Percentiles rank a stretch among this genome's conserved stretches.
Conservation (phyloP, 768 basidiomycete species). For the Termitomyces sp. region DNA sequence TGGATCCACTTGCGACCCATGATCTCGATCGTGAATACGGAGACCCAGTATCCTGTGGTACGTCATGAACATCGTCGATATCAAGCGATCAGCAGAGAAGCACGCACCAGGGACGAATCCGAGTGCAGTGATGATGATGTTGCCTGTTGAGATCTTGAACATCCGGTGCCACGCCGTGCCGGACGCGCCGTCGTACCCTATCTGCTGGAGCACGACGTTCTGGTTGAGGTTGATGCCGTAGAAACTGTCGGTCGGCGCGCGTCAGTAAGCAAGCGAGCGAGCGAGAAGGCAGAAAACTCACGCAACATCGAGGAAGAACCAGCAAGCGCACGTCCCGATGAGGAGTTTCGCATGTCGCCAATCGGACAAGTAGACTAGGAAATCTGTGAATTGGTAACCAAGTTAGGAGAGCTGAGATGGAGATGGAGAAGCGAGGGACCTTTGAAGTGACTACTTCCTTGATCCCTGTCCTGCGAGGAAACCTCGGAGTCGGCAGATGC, state of each 20-base stretch:
- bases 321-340: conserved; percentile 60
- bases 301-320: conserved; percentile 78
- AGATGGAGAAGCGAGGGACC: conserved; percentile 24
- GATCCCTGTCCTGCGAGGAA: neutral
- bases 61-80: neutral
- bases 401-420: neutral
- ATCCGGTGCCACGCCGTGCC: conserved; percentile 60
- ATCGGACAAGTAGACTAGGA: conserved; percentile 61
- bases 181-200: conserved; percentile 55
- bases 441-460: conserved; percentile 39
- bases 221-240: conserved; percentile 74
- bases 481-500: neutral
- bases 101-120: conserved; percentile 69
- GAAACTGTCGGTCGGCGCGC: conserved; percentile 42
- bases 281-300: conserved; percentile 18
- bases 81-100: neutral
- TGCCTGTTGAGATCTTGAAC: conserved; percentile 62
- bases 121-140: conserved; percentile 65
- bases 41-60: conserved; percentile 56
- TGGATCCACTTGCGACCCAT: conserved; percentile 75
- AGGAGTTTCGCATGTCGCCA: conserved; percentile 66
- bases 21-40: conserved; percentile 64
- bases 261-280: neutral
- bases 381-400: conserved; percentile 33
- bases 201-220: conserved; percentile 69